Conservation (phyloP, 169 alveolate species). For the Amoebophrya sp. region DNA sequence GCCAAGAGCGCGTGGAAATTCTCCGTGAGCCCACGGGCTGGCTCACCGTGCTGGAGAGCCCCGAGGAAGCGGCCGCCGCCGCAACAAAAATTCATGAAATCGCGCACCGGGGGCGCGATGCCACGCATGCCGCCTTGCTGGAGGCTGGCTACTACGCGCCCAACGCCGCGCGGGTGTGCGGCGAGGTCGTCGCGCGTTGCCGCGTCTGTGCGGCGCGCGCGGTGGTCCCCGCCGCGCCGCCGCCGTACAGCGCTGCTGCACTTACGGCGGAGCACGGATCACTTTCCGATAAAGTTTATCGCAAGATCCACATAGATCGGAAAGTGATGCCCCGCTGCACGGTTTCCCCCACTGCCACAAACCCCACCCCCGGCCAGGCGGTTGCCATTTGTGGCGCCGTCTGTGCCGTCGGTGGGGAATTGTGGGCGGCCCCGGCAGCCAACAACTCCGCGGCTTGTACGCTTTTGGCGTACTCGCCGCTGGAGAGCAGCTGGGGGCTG, state of each 20-base stretch:
- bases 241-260: not conserved
- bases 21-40: too few species aligned
- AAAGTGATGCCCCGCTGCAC: not conserved
- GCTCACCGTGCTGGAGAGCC: not conserved
- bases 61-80: not conserved
- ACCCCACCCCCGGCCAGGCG: not conserved
- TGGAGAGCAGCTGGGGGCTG: not conserved
- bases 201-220: not conserved
- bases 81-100: not conserved
- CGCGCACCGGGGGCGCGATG: not conserved
- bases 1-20: too few species aligned
- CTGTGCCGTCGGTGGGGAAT: not conserved
- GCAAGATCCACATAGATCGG: not conserved
- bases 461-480: not conserved
- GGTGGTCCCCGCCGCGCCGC: too few species aligned
- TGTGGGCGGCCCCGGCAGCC: not conserved
- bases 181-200: not conserved
- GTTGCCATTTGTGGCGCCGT: not conserved
- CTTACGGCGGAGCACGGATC: not conserved
- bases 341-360: not conserved
- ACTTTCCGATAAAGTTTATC: too few species aligned
- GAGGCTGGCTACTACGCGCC: not conserved
- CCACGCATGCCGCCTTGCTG: not conserved
- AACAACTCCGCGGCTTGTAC: not conserved
- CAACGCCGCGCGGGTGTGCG: not conserved